Conservation (phyloP, 345 rosid species). For the Citrus maxima region DNA sequence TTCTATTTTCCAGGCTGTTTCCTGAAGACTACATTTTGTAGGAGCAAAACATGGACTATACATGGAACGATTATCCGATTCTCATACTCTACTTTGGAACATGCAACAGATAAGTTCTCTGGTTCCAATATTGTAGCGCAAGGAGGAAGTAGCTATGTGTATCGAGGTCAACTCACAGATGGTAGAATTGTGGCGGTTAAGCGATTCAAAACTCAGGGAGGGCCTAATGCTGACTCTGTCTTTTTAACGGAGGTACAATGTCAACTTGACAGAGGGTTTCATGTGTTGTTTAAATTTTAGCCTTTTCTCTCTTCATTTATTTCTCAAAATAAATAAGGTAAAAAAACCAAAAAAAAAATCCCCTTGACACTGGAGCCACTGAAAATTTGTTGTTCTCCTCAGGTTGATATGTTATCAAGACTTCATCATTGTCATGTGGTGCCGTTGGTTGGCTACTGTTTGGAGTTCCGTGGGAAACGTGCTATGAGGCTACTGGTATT, state of each 20-base stretch:
- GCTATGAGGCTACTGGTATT: constrained; percentile 84
- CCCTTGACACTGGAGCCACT: constrained; percentile 1
- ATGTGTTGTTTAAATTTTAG: background rate
- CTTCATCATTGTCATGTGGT: constrained; percentile 96
- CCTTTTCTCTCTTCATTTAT: background rate
- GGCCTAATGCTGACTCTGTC: constrained; percentile 55
- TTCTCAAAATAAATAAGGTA: constrained; percentile 5
- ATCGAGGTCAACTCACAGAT: constrained; percentile 77
- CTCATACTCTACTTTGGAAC: constrained; percentile 66
- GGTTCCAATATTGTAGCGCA: constrained; percentile 68
- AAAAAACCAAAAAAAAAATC: background rate
- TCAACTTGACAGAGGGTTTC: constrained; percentile 8
- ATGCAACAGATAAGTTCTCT: constrained; percentile 77
- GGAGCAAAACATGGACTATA: constrained; percentile 50
- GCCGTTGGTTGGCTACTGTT: constrained; percentile 88
- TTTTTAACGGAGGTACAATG: constrained; percentile 71
- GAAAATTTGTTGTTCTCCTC: constrained; percentile 20
- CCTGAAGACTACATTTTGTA: constrained; percentile 41
- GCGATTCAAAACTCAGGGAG: constrained; percentile 60
- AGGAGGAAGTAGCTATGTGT: constrained; percentile 90
- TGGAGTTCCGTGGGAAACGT: constrained; percentile 69
- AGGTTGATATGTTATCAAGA: constrained; percentile 84
- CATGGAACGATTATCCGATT: constrained; percentile 59
- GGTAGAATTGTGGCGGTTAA: constrained; percentile 85
- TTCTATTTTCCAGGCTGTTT: constrained; percentile 57